Percentiles rank a stretch among this genome's conserved stretches.
These are phyloP conservation scores for Jatropha multifida DNA, from an alignment of 441 rosid genomes.

Conservation along the genomic window DNA sequence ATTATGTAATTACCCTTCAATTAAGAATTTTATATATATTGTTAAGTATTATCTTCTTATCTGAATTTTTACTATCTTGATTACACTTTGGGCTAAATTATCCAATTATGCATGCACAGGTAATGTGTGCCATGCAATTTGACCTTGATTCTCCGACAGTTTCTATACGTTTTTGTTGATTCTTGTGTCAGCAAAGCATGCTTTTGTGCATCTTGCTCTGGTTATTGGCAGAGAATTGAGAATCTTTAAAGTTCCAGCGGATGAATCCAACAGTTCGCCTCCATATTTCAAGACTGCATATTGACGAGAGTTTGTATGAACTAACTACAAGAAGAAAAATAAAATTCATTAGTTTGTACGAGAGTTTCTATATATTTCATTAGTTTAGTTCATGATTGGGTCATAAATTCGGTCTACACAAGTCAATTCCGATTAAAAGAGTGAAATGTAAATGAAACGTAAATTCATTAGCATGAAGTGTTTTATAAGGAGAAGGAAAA, in stretches of 20 bases:
- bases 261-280: neutral
- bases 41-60: too few relatives aligned
- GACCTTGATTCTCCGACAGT: conserved; percentile 6
- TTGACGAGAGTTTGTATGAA: neutral
- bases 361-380: too few relatives aligned
- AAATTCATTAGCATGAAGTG: too few relatives aligned
- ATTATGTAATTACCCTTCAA: conserved; percentile 2
- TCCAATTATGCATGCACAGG: conserved; percentile 14
- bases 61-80: too few relatives aligned
- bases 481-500: too few relatives aligned
- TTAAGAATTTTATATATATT: neutral
- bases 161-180: neutral
- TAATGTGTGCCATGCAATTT: conserved; percentile 19
- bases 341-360: too few relatives aligned
- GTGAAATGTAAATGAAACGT: too few relatives aligned
- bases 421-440: too few relatives aligned
- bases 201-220: neutral
- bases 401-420: too few relatives aligned
- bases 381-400: too few relatives aligned
- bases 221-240: neutral
- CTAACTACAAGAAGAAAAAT: too few relatives aligned
- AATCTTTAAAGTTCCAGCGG: neutral
- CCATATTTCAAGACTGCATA: neutral
- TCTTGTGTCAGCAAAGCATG: conserved; percentile 1
- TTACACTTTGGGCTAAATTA: neutral